A percentile compares a stretch with the other conserved stretches of the same genome.
Conservation (phyloP, 1,284 basidiomycete species). For the Tremellales sp. region DNA sequence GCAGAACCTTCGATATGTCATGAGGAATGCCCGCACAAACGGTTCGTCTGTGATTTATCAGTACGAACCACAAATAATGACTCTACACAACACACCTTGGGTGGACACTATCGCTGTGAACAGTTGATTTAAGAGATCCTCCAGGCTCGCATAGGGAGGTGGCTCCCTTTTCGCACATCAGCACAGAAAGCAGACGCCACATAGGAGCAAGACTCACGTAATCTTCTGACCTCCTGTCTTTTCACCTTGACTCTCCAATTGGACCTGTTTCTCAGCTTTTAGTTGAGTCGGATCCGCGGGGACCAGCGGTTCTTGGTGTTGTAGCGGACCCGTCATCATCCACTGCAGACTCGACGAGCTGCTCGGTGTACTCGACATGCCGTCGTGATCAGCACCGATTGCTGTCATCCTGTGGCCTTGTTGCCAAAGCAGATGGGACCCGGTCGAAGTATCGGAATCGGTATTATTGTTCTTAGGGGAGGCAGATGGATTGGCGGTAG, state of each 20-base stretch:
- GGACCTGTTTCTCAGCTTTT: background rate
- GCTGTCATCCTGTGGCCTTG: constrained; percentile 3
- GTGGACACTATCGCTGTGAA: constrained; percentile 41
- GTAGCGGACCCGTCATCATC: constrained; percentile 26
- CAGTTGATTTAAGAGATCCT: constrained; percentile 35
- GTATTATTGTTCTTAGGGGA: no score
- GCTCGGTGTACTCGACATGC: constrained; percentile 24
- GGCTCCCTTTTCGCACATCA: constrained; percentile 6
- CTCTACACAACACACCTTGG: constrained; percentile 27
- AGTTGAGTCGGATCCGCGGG: background rate
- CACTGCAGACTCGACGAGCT: constrained; percentile 32
- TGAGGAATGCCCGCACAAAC: constrained; percentile 42
- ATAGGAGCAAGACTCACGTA: background rate
- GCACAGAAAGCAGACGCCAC: background rate
- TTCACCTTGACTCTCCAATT: background rate
- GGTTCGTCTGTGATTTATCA: constrained; percentile 27
- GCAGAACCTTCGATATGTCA: constrained; percentile 46
- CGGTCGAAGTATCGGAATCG: constrained; percentile 21
- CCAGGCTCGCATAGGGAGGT: constrained; percentile 20
- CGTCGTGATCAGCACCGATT: constrained; percentile 13
- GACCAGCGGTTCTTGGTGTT: no score
- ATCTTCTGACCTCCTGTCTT: background rate
- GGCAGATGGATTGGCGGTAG: no score
- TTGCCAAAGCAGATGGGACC: constrained; percentile 23
- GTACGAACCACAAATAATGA: background rate